Evolutionary conservation across 2,329 filamentous ascomycete species (phyloP), one percentile per base, ranked within the genome.

Genomic region (Ophiostoma sp.): DNA sequence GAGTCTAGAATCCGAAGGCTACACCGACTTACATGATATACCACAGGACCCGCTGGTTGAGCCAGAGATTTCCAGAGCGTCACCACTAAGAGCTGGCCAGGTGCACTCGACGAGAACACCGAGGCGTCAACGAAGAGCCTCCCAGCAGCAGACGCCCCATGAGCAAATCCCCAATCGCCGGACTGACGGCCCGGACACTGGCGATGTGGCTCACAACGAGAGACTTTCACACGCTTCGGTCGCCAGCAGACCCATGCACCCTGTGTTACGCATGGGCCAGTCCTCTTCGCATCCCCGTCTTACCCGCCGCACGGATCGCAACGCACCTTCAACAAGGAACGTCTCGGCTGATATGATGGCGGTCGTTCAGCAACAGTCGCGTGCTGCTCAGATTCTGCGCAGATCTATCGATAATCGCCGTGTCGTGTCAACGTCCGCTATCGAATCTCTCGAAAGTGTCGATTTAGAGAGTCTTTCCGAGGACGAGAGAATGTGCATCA

Each of bases 361-460:
- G n/a, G n/a, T 27, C 10, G 52, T 27, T 27, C 8, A 57, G 8
- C 15, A 48, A 20, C 52, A 27, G 10, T 5, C 52, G 4, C 52
- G n/a, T 27, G 8, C 20, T 8, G 62, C 33, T 5, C 35, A 60
- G 54, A 2, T 23, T 1, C 33, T 65, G 20, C 62, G 35, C 62
- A 35, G 62, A 20, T 4, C n/a, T 23, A 10, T 36, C 17, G 33
- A 10, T 3, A 27, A 20, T 13, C 62, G n/a, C 10, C 35, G 62
- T 23, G 62, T 64, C 23, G 57, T 15, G 10, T 48, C 41, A 27
- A n/a, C 78, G 72, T 76, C 75, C 20, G 83, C 84, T 3, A 76
- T 87, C 15, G 76, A 78, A 15, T 81, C 83, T 6, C 76, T 87
- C 2, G 76, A 84, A 72, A 81, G 77, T 67, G 81, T 87, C 4